These are phyloP conservation scores for Ogataea polymorpha DNA, from an alignment of 805 yeast species.

Conservation along the genomic window DNA sequence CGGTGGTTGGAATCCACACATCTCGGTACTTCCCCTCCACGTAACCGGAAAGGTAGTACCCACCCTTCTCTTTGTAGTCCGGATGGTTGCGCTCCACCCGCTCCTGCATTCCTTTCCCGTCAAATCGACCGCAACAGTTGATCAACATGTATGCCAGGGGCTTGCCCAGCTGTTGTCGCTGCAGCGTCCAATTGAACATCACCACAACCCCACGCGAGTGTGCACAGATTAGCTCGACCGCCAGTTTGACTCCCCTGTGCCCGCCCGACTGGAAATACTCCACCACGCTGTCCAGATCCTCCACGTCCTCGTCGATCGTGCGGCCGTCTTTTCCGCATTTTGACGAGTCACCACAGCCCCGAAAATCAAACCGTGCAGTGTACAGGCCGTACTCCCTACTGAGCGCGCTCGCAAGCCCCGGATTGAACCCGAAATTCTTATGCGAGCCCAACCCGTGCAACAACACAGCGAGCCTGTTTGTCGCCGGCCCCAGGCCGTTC, in stretches of 20 bases:
- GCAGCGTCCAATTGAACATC: slow-evolving; percentile 66
- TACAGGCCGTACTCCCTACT: slow-evolving; percentile 58
- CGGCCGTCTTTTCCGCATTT: slow-evolving; percentile 55
- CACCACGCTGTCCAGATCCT: slow-evolving; percentile 56
- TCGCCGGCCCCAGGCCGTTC: slow-evolving; percentile 15
- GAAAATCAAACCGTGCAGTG: slow-evolving; percentile 76
- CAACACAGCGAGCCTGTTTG: slow-evolving; percentile 44
- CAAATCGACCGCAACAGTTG: slow-evolving; percentile 72
- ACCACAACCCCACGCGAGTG: slow-evolving; percentile 83
- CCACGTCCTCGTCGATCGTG: slow-evolving; percentile 57
- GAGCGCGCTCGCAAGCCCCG: slow-evolving; percentile 54
- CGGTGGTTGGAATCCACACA: slow-evolving; percentile 45
- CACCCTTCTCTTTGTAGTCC: slow-evolving; percentile 40
- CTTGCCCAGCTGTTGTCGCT: slow-evolving; percentile 35
- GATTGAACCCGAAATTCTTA: slow-evolving; percentile 73
- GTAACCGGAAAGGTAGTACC: slow-evolving; percentile 39
- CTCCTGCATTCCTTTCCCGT: slow-evolving; percentile 43
- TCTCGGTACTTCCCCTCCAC: slow-evolving; percentile 47
- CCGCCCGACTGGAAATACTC: slow-evolving; percentile 29
- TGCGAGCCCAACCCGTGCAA: slow-evolving; percentile 89
- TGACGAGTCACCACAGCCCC: slow-evolving; percentile 76
- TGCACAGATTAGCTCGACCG: slow-evolving; percentile 57
- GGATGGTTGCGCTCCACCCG: slow-evolving; percentile 36
- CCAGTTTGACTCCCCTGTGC: slow-evolving; percentile 38
- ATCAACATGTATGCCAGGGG: slow-evolving; percentile 55